phyloP scores from a whole-genome alignment of 495 filamentous ascomycete genomes.

The Lepraria neglecta region DNA sequence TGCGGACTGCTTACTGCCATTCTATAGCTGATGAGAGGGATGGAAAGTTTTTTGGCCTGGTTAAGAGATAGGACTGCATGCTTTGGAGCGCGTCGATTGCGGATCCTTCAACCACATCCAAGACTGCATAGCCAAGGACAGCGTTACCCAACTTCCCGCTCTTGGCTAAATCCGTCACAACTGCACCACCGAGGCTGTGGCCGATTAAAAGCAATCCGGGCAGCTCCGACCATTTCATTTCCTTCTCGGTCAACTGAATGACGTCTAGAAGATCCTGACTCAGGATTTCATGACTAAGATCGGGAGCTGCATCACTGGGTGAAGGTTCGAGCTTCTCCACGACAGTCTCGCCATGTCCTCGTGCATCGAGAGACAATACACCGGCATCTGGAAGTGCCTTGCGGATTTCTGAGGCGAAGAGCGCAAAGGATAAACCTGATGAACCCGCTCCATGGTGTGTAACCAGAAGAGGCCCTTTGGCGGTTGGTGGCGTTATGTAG shows the following conservation, averaged over 20 bases:
- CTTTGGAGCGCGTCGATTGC: constrained; percentile 89
- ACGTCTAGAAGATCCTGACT: constrained; percentile 66
- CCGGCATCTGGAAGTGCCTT: constrained; percentile 75
- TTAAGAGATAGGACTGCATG: constrained; percentile 87
- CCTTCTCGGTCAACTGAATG: constrained; percentile 53
- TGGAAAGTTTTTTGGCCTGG: constrained; percentile 70
- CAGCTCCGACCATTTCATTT: constrained; percentile 63
- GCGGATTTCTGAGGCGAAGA: constrained; percentile 68
- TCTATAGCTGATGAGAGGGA: constrained; percentile 74
- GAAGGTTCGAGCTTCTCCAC: constrained; percentile 28
- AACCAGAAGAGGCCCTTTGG: constrained; percentile 71
- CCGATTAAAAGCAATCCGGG: constrained; percentile 79
- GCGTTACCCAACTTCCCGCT: constrained; percentile 55
- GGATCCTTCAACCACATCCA: constrained; percentile 88
- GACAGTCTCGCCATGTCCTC: constrained; percentile 75
- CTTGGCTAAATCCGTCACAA: constrained; percentile 78
- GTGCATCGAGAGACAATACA: constrained; percentile 74
- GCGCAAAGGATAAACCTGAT: constrained; percentile 79
- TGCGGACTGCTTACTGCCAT: constrained; percentile 64
- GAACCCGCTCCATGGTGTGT: constrained; percentile 88
- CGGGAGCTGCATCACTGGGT: constrained; percentile 37
- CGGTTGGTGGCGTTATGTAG: constrained; percentile 62
- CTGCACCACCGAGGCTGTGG: constrained; percentile 94
- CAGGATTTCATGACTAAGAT: constrained; percentile 64
- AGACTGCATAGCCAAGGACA: constrained; percentile 78